A percentile compares a stretch with the other conserved stretches of the same genome.
These are phyloP conservation scores for Candida pseudoviswanathii DNA, from an alignment of 1,139 yeast genomes.

Conservation along the genomic window DNA sequence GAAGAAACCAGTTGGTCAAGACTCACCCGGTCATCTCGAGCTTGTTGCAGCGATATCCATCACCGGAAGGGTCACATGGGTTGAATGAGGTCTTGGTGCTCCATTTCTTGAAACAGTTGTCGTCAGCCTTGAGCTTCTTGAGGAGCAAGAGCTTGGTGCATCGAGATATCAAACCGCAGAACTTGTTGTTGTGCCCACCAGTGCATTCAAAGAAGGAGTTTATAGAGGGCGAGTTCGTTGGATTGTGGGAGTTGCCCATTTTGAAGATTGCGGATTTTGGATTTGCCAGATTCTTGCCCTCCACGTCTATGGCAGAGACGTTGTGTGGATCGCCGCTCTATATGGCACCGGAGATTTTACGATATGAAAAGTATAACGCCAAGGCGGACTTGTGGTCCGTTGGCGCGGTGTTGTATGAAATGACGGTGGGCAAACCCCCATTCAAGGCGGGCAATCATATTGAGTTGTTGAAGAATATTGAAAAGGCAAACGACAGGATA, in stretches of 20 bases:
- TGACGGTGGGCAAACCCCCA: constrained; percentile 95
- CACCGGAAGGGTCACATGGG: constrained; percentile 77
- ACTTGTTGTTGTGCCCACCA: constrained; percentile 78
- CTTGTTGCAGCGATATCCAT: constrained; percentile 78
- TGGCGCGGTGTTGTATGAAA: constrained; percentile 93
- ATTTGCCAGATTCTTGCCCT: constrained; percentile 90
- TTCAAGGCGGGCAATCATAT: constrained; percentile 91
- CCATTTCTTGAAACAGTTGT: constrained; percentile 84
- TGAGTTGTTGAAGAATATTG: constrained; percentile 83
- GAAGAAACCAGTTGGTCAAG: constrained; percentile 67
- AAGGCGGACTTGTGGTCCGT: constrained; percentile 98
- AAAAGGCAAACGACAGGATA: constrained; percentile 75
- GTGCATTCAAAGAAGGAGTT: constrained; percentile 63
- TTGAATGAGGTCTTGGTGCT: constrained; percentile 75
- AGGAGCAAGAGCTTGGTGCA: constrained; percentile 85
- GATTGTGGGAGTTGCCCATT: constrained; percentile 86
- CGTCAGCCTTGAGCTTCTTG: constrained; percentile 80
- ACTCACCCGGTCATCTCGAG: constrained; percentile 81
- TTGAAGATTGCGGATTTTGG: constrained; percentile 97
- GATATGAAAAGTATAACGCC: constrained; percentile 94
- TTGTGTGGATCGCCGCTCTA: constrained; percentile 95
- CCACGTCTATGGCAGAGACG: constrained; percentile 93
- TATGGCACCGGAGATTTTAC: constrained; percentile 96
- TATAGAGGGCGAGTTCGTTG: constrained; percentile 59
- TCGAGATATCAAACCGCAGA: constrained; percentile 94